Percentiles rank a stretch among this genome's conserved stretches.
phyloP scores from a whole-genome alignment of 163 green algal species.

The Scenedesmus sp. region DNA sequence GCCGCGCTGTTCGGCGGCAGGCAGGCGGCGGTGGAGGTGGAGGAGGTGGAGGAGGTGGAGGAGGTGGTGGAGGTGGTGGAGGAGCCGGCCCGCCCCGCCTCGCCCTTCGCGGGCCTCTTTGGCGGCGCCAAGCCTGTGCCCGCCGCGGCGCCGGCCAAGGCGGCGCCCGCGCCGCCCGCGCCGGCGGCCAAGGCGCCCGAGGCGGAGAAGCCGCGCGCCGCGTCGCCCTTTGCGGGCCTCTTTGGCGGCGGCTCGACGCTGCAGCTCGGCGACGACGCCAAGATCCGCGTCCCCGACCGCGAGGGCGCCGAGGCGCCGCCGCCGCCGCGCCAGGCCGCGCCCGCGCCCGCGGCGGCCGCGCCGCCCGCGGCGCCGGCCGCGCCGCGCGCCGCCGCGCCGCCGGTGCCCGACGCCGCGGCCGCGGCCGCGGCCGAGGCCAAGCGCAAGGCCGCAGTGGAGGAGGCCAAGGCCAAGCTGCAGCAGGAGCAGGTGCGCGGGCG shows the following conservation, averaged over 20 bases:
- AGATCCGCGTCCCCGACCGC: constrained; percentile 33
- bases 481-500: constrained; percentile 32
- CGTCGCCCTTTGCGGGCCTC: constrained; percentile 39
- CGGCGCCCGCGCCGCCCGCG: constrained; percentile 28
- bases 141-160: background rate
- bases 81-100: background rate
- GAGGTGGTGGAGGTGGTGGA: constrained; percentile 42
- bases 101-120: constrained; percentile 44
- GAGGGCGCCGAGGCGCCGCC: background rate
- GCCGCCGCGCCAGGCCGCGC: background rate
- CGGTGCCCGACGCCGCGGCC: background rate
- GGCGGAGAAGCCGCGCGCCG: constrained; percentile 16
- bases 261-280: constrained; percentile 38
- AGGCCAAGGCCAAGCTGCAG: constrained; percentile 38
- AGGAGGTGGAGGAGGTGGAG: constrained; percentile 18
- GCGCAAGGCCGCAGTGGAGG: constrained; percentile 34
- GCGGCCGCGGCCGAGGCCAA: constrained; percentile 25
- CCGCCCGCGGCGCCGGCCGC: background rate
- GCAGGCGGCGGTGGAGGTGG: background rate
- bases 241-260: constrained; percentile 32
- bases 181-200: constrained; percentile 7
- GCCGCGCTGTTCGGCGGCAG: constrained; percentile 27
- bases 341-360: constrained; percentile 3
- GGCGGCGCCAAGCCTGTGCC: constrained; percentile 17
- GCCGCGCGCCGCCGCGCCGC: constrained; percentile 11